A percentile compares a stretch with the other conserved stretches of the same genome.
These are phyloP conservation scores for Apiotrichum laibachii DNA, from an alignment of 1,284 basidiomycete genomes.

Conservation along the genomic window DNA sequence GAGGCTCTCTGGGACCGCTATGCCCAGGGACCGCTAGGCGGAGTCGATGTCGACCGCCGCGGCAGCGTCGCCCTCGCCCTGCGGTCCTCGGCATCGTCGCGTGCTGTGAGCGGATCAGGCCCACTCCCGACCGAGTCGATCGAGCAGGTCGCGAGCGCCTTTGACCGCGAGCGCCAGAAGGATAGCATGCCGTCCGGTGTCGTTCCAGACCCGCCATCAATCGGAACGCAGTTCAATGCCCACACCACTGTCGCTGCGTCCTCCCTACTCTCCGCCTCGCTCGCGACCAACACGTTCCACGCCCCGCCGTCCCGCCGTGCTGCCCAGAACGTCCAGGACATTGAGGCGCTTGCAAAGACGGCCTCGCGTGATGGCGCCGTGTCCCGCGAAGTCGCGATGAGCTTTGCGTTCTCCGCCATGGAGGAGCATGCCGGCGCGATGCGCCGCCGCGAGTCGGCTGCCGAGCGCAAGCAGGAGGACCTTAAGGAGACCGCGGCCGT, in stretches of 20 bases:
- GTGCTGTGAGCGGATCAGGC: background rate
- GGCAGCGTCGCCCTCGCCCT: background rate
- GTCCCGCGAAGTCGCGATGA: conserved; percentile 42
- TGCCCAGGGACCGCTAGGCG: conserved; percentile 31
- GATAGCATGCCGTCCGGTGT: conserved; percentile 10
- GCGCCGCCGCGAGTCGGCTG: background rate
- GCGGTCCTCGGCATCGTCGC: background rate
- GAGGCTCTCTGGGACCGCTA: conserved; percentile 47
- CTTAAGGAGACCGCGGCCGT: conserved; percentile 15
- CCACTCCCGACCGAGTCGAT: background rate
- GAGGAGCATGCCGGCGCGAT: conserved; percentile 23
- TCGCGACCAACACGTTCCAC: conserved; percentile 38
- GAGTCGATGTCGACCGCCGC: conserved; percentile 13
- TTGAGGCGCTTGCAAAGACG: conserved; percentile 28
- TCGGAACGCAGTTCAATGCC: conserved; percentile 13
- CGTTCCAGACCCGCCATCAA: background rate
- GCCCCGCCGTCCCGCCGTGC: conserved; percentile 27
- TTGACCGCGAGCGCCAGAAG: background rate
- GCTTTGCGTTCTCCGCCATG: conserved; percentile 37
- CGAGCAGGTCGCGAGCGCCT: background rate
- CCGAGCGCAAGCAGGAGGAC: conserved; percentile 3
- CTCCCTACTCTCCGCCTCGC: conserved; percentile 39
- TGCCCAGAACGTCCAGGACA: conserved; percentile 22
- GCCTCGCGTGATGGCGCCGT: conserved; percentile 27
- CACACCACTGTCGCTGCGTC: conserved; percentile 13